These are phyloP conservation scores for Marasmius oreades DNA, from an alignment of 1,284 basidiomycete genomes.

Conservation along the genomic window DNA sequence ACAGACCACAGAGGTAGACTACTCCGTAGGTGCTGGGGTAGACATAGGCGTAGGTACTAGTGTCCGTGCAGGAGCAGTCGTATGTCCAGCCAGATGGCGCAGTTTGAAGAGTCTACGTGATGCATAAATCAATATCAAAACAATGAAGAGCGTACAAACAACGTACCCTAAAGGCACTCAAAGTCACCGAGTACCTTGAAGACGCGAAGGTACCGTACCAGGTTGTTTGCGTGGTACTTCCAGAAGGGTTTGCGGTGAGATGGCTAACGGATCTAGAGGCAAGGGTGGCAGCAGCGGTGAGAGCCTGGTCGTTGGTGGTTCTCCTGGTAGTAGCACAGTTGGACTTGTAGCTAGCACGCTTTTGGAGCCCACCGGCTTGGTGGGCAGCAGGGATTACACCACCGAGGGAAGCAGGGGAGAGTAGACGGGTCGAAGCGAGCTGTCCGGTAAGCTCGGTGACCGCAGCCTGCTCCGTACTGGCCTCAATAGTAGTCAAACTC, in stretches of 20 bases:
- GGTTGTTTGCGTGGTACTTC: conserved; percentile 10
- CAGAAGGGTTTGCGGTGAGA: conserved; percentile 8
- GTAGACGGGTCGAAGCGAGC: conserved; percentile 4
- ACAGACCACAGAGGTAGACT: not conserved
- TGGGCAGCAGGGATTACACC: not conserved
- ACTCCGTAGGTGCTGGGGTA: conserved; percentile 4
- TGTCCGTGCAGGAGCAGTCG: conserved; percentile 12
- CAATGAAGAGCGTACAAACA: not conserved
- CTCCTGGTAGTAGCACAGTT: conserved; percentile 5
- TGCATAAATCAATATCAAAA: not conserved
- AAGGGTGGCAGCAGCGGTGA: conserved; percentile 3
- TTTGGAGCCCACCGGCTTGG: not conserved
- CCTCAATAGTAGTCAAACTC: conserved; percentile 7
- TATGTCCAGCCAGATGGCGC: conserved; percentile 7
- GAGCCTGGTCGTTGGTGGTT: conserved; percentile 8
- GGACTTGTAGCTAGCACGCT: conserved; percentile 7
- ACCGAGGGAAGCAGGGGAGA: conserved; percentile 1
- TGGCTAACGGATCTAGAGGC: conserved; percentile 1
- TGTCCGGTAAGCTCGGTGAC: conserved; percentile 1
- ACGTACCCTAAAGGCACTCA: not conserved
- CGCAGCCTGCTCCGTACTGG: not conserved
- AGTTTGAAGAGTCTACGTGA: not conserved
- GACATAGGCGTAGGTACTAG: not conserved
- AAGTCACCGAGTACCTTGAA: not conserved
- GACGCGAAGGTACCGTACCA: conserved; percentile 12